phyloP scores from a whole-genome alignment of 345 rosid genomes.

The Sonneratia caseolaris region DNA sequence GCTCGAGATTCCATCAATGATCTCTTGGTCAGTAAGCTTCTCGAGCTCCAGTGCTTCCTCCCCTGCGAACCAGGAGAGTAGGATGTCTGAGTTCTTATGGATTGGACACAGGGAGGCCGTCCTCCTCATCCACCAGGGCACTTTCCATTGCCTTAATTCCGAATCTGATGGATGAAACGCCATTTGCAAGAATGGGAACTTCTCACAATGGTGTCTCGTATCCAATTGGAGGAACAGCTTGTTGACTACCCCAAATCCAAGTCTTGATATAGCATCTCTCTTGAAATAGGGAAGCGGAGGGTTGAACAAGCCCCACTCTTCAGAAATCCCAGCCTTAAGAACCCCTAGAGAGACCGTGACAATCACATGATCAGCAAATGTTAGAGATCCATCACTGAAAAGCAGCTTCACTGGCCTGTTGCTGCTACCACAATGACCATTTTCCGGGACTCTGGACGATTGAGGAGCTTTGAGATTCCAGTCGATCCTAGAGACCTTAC shows the following conservation, averaged over 20 bases:
- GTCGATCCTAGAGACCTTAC: constrained; percentile 53
- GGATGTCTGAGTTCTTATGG: constrained; percentile 53
- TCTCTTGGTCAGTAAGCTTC: constrained; percentile 60
- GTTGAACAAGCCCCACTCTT: constrained; percentile 48
- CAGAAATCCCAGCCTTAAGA: constrained; percentile 57
- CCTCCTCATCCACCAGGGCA: constrained; percentile 97
- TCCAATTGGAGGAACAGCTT: constrained; percentile 60
- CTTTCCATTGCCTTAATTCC: constrained; percentile 36
- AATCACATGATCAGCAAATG: constrained; percentile 76
- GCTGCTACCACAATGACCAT: constrained; percentile 12
- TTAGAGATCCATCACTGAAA: constrained; percentile 69
- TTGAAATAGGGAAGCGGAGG: constrained; percentile 79
- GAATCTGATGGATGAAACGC: constrained; percentile 53
- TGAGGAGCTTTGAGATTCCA: constrained; percentile 44
- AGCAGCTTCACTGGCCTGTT: constrained; percentile 58
- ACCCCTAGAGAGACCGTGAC: constrained; percentile 90
- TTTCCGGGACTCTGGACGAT: constrained; percentile 15
- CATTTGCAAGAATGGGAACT: constrained; percentile 64
- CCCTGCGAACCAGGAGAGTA: constrained; percentile 94
- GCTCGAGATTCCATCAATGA: constrained; percentile 48
- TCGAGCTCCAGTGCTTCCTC: constrained; percentile 88
- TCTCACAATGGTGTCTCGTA: constrained; percentile 8
- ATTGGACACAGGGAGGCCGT: constrained; percentile 70
- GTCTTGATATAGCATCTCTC: constrained; percentile 61
- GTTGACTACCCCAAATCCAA: constrained; percentile 92